phyloP scores from a whole-genome alignment of 2,329 filamentous ascomycete genomes.

The Fusarium cyanostomum region DNA sequence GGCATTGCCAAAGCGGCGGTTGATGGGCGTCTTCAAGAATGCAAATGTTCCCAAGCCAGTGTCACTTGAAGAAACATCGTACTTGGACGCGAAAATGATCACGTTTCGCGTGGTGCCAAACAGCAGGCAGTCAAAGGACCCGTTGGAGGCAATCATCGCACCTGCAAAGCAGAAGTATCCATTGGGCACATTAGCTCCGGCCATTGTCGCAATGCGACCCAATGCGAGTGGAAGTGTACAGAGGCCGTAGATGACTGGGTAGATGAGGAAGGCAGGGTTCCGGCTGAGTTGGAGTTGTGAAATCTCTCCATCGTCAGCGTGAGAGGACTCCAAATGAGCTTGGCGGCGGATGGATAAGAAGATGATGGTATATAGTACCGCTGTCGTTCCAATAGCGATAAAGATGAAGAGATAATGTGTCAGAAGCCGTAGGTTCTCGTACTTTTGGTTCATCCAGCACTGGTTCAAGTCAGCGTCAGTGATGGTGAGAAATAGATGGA shows the following conservation, averaged over 20 bases:
- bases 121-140: constrained; percentile 63
- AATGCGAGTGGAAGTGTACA: constrained; percentile 73
- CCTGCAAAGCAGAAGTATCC: constrained; percentile 68
- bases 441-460: constrained; percentile 71
- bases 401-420: constrained; percentile 75
- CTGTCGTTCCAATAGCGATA: constrained; percentile 50
- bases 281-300: constrained; percentile 40
- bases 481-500: rapidly evolving
- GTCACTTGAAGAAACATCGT: constrained; percentile 53
- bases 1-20: constrained; percentile 54
- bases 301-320: constrained; percentile 20
- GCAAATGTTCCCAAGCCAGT: constrained; percentile 62
- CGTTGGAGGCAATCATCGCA: constrained; percentile 65
- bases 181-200: constrained; percentile 59
- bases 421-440: constrained; percentile 63
- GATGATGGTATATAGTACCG: constrained; percentile 53
- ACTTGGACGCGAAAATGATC: constrained; percentile 59
- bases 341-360: constrained; percentile 51
- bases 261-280: constrained; percentile 69
- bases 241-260: constrained; percentile 74
- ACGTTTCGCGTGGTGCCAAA: constrained; percentile 62
- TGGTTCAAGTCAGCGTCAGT: constrained; percentile 35
- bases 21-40: constrained; percentile 56
- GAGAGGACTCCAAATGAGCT: constrained; percentile 10
- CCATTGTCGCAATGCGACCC: constrained; percentile 71